Evolutionary conservation across 75 land plant genomes (phyloP).

Genomic region (Ceratopteris richardii): DNA sequence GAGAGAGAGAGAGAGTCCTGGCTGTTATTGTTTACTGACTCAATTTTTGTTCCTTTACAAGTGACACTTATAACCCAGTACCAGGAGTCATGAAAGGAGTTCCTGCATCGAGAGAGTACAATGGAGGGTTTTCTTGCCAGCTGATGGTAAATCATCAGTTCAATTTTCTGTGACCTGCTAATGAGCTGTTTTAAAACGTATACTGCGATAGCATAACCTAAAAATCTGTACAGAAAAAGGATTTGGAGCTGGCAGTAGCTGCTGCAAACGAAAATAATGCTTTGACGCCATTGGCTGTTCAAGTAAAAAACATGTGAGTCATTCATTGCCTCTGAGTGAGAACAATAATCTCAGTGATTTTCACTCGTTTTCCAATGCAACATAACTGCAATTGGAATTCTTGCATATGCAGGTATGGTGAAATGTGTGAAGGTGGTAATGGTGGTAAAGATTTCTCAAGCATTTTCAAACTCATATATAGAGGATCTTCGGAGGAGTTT

Average conservation of each 20-base stretch:
- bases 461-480: conserved; percentile 57
- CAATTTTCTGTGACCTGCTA: background rate
- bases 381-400: background rate
- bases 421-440: conserved; percentile 45
- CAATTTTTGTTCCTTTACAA: conserved; percentile 5
- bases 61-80: conserved; percentile 93
- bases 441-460: conserved; percentile 58
- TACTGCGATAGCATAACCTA: background rate
- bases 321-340: background rate
- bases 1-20: no score
- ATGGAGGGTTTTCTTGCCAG: conserved; percentile 81
- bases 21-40: no score
- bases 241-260: conserved; percentile 56
- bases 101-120: conserved; percentile 78
- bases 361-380: background rate
- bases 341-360: background rate
- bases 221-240: conserved; percentile 55
- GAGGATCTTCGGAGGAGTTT: conserved; percentile 47
- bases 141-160: conserved; percentile 54
- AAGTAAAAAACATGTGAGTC: conserved; percentile 50
- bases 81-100: conserved; percentile 85
- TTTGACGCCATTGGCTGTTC: conserved; percentile 35
- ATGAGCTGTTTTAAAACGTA: no score
- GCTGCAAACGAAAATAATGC: conserved; percentile 51
- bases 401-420: conserved; percentile 36